These are phyloP conservation scores for Viridothelium virens DNA, from an alignment of 495 filamentous ascomycete genomes.

Conservation along the genomic window DNA sequence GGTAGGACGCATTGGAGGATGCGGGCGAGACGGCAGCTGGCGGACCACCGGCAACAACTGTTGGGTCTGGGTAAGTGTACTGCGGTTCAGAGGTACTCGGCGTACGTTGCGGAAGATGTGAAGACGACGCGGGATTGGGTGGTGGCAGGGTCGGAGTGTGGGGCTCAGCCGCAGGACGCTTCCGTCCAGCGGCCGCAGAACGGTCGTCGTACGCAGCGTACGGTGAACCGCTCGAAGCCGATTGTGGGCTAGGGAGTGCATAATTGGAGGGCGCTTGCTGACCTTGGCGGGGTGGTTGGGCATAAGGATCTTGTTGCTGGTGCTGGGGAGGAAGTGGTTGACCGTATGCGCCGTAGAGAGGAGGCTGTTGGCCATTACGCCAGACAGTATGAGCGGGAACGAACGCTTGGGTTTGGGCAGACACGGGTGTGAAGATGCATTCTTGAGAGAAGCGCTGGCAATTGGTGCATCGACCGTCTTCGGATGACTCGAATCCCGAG, in stretches of 20 bases:
- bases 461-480: slow-evolving; percentile 72
- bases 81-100: slow-evolving; percentile 18
- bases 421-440: slow-evolving; percentile 80
- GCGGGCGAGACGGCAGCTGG: slow-evolving; percentile 35
- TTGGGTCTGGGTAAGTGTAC: slow-evolving; percentile 33
- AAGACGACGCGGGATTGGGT: slow-evolving; percentile 31
- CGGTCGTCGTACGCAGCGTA: slow-evolving; percentile 28
- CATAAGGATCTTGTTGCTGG: slow-evolving; percentile 41
- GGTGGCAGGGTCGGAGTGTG: slow-evolving; percentile 38
- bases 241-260: slow-evolving; percentile 29
- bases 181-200: slow-evolving; percentile 26
- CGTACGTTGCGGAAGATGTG: slow-evolving; percentile 24
- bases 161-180: slow-evolving; percentile 33
- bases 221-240: slow-evolving; percentile 20
- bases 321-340: slow-evolving; percentile 57
- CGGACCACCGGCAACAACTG: slow-evolving; percentile 26
- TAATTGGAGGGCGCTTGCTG: slow-evolving; percentile 21
- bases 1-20: slow-evolving; percentile 30
- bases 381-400: slow-evolving; percentile 66
- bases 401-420: slow-evolving; percentile 74
- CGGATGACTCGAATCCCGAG: slow-evolving; percentile 70
- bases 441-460: slow-evolving; percentile 75
- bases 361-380: slow-evolving; percentile 31
- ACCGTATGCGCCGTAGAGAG: slow-evolving; percentile 67
- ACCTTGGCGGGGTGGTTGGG: slow-evolving; percentile 18